Conservation (phyloP, 2,329 filamentous ascomycete species). For the Microdochium trichocladiopsis region DNA sequence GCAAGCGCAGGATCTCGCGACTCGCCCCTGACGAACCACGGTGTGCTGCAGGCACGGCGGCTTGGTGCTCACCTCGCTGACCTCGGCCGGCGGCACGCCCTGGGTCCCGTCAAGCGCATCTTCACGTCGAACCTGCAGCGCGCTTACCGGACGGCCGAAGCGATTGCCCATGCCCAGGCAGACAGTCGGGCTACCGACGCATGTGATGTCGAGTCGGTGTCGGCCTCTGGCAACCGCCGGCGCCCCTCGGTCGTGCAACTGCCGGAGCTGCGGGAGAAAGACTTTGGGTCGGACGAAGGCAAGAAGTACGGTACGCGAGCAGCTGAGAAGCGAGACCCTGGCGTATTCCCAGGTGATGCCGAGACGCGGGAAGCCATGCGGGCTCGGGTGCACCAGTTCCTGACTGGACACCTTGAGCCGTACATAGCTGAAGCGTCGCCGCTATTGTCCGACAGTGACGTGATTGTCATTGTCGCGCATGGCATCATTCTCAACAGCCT, state of each 20-base stretch:
- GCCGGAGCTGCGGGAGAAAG: conserved; percentile 58
- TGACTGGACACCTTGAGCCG: conserved; percentile 56
- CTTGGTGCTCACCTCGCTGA: conserved; percentile 56
- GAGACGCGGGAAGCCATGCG: conserved; percentile 66
- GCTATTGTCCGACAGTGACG: conserved; percentile 17
- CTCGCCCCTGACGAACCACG: conserved; percentile 74
- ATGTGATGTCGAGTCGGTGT: not conserved
- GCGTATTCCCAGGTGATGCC: conserved; percentile 32
- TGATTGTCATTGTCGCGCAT: conserved; percentile 69
- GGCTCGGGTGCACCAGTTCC: conserved; percentile 55
- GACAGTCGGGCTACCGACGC: conserved; percentile 1
- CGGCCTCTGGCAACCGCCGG: conserved; percentile 7
- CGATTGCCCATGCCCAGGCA: conserved; percentile 51
- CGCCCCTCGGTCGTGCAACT: conserved; percentile 29
- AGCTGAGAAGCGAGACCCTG: conserved; percentile 10
- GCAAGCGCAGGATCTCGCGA: conserved; percentile 71
- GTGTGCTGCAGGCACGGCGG: conserved; percentile 68
- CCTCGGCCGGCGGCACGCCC: conserved; percentile 9
- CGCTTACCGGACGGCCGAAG: conserved; percentile 63
- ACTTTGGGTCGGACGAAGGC: conserved; percentile 68
- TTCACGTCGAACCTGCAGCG: conserved; percentile 75
- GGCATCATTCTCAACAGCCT: conserved; percentile 71
- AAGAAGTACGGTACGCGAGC: conserved; percentile 40
- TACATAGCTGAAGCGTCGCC: conserved; percentile 29
- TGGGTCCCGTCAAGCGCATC: conserved; percentile 47